Percentiles rank a stretch among this genome's conserved stretches.
Evolutionary conservation across 768 basidiomycete species (phyloP).

Genomic region (Leccinum disarticulatum): DNA sequence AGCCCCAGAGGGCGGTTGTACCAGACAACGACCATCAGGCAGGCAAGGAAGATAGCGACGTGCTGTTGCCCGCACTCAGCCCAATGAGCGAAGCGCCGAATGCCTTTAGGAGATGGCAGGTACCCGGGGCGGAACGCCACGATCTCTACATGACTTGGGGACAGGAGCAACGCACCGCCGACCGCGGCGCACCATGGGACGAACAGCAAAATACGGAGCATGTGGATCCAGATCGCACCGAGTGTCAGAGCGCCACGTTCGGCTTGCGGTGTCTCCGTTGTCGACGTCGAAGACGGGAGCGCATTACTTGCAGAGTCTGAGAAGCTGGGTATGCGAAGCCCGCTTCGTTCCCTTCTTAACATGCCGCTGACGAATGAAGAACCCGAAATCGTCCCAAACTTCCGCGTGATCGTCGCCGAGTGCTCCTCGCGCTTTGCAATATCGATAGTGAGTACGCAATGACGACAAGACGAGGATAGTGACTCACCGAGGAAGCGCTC

Average conservation of each 20-base stretch:
- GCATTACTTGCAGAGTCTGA: not conserved
- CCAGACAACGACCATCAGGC: conserved; percentile 18
- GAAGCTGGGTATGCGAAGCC: conserved; percentile 17
- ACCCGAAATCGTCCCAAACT: conserved; percentile 29
- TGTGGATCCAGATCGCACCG: not conserved
- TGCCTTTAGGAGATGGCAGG: conserved; percentile 27
- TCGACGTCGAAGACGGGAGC: not conserved
- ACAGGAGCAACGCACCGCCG: conserved; percentile 33
- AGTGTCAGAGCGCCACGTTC: not conserved
- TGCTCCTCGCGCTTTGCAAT: not conserved
- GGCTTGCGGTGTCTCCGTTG: not conserved
- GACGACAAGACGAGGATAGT: not conserved
- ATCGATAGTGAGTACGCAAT: not conserved
- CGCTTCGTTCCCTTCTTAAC: conserved; percentile 10
- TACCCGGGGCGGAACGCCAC: conserved; percentile 34
- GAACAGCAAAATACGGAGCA: conserved; percentile 28
- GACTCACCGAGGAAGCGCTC: conserved; percentile 16
- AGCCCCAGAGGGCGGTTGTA: conserved; percentile 19
- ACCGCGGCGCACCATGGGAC: conserved; percentile 38
- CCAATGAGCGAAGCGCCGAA: conserved; percentile 41
- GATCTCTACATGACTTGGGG: conserved; percentile 26
- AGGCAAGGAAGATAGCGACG: conserved; percentile 34
- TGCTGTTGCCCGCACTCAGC: conserved; percentile 36
- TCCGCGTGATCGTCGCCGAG: conserved; percentile 14
- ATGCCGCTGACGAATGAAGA: conserved; percentile 10